Evolutionary conservation across 257 asterid genomes (phyloP).

Genomic region (Orobanche coerulescens): DNA sequence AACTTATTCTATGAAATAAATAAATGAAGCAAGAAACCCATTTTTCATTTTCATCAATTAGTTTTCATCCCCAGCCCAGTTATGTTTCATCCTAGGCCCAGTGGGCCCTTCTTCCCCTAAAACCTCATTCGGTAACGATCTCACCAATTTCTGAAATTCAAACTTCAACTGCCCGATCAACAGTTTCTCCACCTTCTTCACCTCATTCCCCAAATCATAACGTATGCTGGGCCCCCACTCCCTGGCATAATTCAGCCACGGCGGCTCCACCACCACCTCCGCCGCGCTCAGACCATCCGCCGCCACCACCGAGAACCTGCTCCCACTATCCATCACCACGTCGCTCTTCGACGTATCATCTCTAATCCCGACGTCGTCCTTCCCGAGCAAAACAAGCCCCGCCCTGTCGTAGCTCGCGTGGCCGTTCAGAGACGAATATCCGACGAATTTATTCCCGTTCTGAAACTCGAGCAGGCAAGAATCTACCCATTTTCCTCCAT

Average conservation of each 20-base stretch:
- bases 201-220: slow-evolving; percentile 38
- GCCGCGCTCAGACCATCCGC: slow-evolving; percentile 32
- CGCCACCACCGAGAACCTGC: slow-evolving; percentile 38
- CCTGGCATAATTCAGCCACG: slow-evolving; percentile 60
- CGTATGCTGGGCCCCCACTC: slow-evolving; percentile 69
- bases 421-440: slow-evolving; percentile 57
- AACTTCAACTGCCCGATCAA: slow-evolving; percentile 30
- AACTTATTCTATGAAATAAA: not conserved
- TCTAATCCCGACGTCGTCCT: slow-evolving; percentile 45
- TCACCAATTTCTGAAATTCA: slow-evolving; percentile 32
- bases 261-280: slow-evolving; percentile 46
- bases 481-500: slow-evolving; percentile 65
- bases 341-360: slow-evolving; percentile 56
- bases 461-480: slow-evolving; percentile 39
- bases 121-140: slow-evolving; percentile 49
- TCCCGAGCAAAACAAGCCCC: slow-evolving; percentile 53
- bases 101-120: slow-evolving; percentile 67
- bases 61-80: slow-evolving; percentile 63
- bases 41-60: not conserved
- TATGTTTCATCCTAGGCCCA: slow-evolving; percentile 63
- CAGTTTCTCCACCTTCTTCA: slow-evolving; percentile 20
- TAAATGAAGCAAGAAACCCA: not conserved
- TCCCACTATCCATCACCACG: slow-evolving; percentile 49
- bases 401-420: slow-evolving; percentile 44
- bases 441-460: slow-evolving; percentile 44